Evolutionary conservation across 305 asterid genomes (phyloP).

Genomic region (Stenogyne calaminthoides): DNA sequence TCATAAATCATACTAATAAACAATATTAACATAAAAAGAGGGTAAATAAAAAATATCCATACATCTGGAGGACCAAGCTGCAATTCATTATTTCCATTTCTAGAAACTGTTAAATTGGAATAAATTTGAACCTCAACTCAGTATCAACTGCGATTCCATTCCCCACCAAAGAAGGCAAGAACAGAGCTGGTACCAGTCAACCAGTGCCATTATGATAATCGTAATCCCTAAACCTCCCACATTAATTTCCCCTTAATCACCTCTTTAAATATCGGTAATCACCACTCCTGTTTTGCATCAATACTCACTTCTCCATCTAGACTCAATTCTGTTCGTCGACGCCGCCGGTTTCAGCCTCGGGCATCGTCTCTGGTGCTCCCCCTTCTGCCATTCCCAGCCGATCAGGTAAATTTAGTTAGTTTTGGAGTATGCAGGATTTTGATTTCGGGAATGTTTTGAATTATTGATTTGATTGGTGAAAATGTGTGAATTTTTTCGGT

Average conservation of each 20-base stretch:
- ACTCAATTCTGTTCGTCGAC: constrained; percentile 16
- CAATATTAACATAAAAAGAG: no score
- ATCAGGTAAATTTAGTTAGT: constrained; percentile 46
- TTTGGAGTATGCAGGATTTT: not conserved
- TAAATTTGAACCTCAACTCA: constrained; percentile 40
- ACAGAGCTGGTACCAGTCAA: constrained; percentile 3
- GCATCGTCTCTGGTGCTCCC: constrained; percentile 50
- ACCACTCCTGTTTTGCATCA: constrained; percentile 27
- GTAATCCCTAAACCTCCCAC: constrained; percentile 36
- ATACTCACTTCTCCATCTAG: constrained; percentile 21
- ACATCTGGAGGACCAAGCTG: no score
- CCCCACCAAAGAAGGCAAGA: constrained; percentile 22
- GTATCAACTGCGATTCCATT: constrained; percentile 27
- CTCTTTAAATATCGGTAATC: constrained; percentile 28
- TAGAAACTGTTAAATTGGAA: constrained; percentile 33
- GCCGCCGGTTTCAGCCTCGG: constrained; percentile 31
- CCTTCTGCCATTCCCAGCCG: constrained; percentile 59
- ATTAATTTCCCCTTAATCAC: constrained; percentile 21
- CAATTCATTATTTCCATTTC: not conserved
- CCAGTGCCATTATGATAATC: constrained; percentile 31
- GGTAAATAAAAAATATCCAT: no score
- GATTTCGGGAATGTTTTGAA: not conserved
- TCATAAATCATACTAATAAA: no score
- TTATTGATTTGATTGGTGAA: not conserved
- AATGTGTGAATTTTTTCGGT: not conserved